Conservation (phyloP, 2,329 filamentous ascomycete genomes). For the Diaporthe ilicicola region DNA sequence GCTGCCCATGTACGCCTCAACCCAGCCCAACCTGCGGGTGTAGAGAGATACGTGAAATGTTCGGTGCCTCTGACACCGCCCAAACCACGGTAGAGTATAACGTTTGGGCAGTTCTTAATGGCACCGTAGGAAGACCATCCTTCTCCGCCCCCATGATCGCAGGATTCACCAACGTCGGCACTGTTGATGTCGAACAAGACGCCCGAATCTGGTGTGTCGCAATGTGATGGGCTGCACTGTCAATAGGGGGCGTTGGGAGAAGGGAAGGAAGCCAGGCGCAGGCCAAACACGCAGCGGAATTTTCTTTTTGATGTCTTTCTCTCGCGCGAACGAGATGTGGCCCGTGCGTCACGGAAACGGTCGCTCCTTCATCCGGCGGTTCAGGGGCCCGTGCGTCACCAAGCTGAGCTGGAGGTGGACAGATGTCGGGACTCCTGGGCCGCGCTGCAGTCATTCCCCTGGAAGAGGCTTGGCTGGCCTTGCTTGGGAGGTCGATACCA, state of each 20-base stretch:
- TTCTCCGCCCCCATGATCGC: constrained; percentile 70
- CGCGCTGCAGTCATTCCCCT: constrained; percentile 16
- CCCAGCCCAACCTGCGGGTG: neutral
- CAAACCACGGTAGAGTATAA: constrained; percentile 65
- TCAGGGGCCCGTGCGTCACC: constrained; percentile 1
- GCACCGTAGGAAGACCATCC: constrained; percentile 53
- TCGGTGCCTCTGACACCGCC: constrained; percentile 85
- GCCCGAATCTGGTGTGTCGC: constrained; percentile 64
- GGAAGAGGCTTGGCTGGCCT: constrained; percentile 29
- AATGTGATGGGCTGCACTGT: constrained; percentile 83
- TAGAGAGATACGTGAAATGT: constrained; percentile 60
- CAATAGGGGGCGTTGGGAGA: constrained; percentile 73
- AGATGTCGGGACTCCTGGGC: constrained; percentile 8
- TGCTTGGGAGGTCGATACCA: constrained; percentile 7
- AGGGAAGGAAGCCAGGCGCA: constrained; percentile 8
- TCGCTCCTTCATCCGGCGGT: constrained; percentile 18
- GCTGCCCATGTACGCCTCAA: too few species aligned
- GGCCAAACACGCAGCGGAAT: constrained; percentile 34
- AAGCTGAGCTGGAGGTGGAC: neutral
- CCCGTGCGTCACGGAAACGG: constrained; percentile 22
- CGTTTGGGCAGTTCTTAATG: constrained; percentile 68
- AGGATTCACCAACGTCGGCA: constrained; percentile 68
- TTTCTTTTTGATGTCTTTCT: constrained; percentile 23
- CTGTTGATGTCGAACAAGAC: constrained; percentile 72
- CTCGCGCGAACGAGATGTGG: neutral